Evolutionary conservation across 352 stramenopile genomes (phyloP).

Genomic region (Phytophthora rubi): DNA sequence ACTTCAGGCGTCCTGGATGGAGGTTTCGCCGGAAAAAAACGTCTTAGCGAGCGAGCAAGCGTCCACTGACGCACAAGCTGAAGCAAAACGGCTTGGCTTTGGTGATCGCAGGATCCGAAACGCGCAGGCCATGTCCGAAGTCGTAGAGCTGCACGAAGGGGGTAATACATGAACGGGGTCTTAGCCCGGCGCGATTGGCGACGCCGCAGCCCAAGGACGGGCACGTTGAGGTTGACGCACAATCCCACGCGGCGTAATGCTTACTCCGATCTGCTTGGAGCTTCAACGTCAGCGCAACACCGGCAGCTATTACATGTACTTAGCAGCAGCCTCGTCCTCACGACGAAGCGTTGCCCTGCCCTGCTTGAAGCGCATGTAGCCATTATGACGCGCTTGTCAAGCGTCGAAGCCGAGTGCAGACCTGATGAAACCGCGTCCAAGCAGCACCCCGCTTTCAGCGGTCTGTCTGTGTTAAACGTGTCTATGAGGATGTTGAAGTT

Average conservation of each 20-base stretch:
- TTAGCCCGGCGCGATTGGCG: not conserved
- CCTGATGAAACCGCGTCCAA: slow-evolving; percentile 11
- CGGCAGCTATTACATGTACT: not conserved
- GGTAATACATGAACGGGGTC: not conserved
- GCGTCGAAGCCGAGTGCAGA: slow-evolving; percentile 7
- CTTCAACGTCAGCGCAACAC: not conserved
- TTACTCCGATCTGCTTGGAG: slow-evolving; percentile 5
- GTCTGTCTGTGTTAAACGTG: slow-evolving; percentile 10
- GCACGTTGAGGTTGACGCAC: slow-evolving; percentile 6
- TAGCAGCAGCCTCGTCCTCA: not conserved
- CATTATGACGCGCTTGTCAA: slow-evolving; percentile 25
- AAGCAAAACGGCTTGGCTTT: slow-evolving; percentile 8
- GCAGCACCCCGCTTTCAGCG: slow-evolving; percentile 1
- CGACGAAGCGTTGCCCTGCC: not conserved
- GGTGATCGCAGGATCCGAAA: not conserved
- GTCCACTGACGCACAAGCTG: slow-evolving; percentile 15
- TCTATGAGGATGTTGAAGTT: slow-evolving; percentile 23
- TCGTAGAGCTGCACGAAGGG: not conserved
- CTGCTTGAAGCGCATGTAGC: slow-evolving; percentile 10
- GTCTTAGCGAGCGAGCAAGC: not conserved
- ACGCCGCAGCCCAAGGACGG: not conserved
- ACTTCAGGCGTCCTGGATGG: not conserved
- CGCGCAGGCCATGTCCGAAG: not conserved
- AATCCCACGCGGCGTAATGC: slow-evolving; percentile 20
- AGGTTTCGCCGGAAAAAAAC: not conserved